Percentiles rank a stretch among this genome's conserved stretches.
phyloP scores from a whole-genome alignment of 768 basidiomycete genomes.

The Mycena vulgaris region DNA sequence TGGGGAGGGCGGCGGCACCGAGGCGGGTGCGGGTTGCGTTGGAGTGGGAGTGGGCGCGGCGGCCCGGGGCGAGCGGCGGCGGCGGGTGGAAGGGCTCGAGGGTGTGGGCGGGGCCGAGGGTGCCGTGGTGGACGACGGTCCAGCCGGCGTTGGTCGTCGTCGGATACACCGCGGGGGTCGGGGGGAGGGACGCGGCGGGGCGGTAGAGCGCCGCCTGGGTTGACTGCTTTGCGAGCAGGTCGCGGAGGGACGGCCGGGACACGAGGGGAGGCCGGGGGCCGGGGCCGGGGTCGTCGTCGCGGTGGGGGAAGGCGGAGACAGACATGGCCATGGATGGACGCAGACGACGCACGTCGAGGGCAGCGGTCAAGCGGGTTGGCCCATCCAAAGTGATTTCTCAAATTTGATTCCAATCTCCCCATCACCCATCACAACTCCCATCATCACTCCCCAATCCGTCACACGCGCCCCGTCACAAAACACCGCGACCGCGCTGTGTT shows the following conservation, averaged over 20 bases:
- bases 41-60: constrained; percentile 17
- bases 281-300: background rate
- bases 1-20: constrained; percentile 20
- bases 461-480: too few relatives aligned
- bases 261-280: background rate
- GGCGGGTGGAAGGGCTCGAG: constrained; percentile 16
- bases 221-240: too few relatives aligned
- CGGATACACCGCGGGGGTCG: constrained; percentile 14
- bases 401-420: too few relatives aligned
- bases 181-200: background rate
- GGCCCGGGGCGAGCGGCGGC: background rate
- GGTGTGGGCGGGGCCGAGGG: constrained; percentile 25
- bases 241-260: background rate
- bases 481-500: too few relatives aligned
- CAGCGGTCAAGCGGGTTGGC: too few relatives aligned
- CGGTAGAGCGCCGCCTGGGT: too few relatives aligned
- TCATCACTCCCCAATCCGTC: too few relatives aligned
- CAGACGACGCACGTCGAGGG: too few relatives aligned
- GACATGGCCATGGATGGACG: constrained; percentile 12
- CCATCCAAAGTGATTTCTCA: too few relatives aligned
- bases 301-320: background rate
- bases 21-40: background rate
- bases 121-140: constrained; percentile 40
- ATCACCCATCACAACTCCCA: too few relatives aligned
- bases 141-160: constrained; percentile 25